phyloP scores from a whole-genome alignment of 106 monocot genomes.

The Allium sativum region DNA sequence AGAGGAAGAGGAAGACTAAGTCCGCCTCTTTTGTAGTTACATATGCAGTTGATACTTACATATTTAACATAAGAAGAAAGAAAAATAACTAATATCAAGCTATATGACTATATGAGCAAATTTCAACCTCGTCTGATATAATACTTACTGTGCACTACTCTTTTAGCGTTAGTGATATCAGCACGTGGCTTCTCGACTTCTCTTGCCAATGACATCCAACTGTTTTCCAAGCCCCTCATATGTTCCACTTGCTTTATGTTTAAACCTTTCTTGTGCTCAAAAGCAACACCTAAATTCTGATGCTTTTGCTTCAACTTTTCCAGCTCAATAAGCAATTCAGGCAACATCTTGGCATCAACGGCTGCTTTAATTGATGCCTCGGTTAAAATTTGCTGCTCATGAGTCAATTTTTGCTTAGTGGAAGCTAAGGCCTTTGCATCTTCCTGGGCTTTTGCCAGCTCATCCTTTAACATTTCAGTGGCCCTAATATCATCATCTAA shows the following conservation, averaged over 20 bases:
- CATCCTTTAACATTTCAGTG: conserved; percentile 46
- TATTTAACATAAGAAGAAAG: too few species aligned
- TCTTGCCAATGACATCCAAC: conserved; percentile 41
- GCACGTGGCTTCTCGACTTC: conserved; percentile 67
- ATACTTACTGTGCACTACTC: conserved; percentile 28
- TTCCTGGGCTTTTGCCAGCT: conserved; percentile 49
- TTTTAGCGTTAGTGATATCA: conserved; percentile 49
- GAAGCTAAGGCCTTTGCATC: conserved; percentile 40
- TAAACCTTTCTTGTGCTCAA: conserved; percentile 69
- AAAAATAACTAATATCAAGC: too few species aligned
- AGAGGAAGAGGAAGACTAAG: too few species aligned
- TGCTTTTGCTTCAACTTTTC: conserved; percentile 67
- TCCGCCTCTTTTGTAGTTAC: not conserved
- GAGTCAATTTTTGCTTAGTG: conserved; percentile 39
- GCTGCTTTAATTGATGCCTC: conserved; percentile 37
- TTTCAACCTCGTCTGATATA: not conserved
- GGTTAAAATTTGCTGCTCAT: conserved; percentile 37
- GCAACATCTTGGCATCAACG: conserved; percentile 28
- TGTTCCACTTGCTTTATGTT: conserved; percentile 67
- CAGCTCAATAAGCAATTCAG: conserved; percentile 45
- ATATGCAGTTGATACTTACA: too few species aligned
- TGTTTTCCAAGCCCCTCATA: conserved; percentile 71
- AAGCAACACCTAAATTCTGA: conserved; percentile 48
- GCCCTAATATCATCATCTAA: conserved; percentile 50
- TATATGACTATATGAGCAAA: not conserved